Evolutionary conservation across 805 yeast species (phyloP).

Genomic region (Metschnikowia dekortorum): DNA sequence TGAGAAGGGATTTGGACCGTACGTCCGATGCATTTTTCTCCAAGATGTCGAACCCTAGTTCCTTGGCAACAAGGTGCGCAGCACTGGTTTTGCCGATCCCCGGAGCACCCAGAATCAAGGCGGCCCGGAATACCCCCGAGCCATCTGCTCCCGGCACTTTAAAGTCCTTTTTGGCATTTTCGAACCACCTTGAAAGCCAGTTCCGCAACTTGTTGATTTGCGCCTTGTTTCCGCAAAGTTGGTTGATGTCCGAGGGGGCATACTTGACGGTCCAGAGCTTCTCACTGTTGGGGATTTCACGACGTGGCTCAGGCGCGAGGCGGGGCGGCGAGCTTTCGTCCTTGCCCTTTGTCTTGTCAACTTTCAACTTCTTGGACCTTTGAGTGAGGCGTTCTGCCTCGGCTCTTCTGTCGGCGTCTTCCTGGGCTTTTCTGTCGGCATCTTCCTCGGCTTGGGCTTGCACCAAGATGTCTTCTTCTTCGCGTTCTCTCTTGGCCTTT

Average conservation of each 20-base stretch:
- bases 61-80: constrained; percentile 68
- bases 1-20: constrained; percentile 74
- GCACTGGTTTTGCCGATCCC: constrained; percentile 84
- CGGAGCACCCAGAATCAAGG: constrained; percentile 81
- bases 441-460: constrained; percentile 43
- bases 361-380: background rate
- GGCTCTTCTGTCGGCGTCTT: constrained; percentile 39
- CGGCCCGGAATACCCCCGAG: constrained; percentile 71
- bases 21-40: constrained; percentile 89
- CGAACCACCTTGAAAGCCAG: constrained; percentile 81
- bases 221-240: constrained; percentile 81
- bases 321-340: background rate
- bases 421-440: constrained; percentile 32
- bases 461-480: constrained; percentile 52
- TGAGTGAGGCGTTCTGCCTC: constrained; percentile 33
- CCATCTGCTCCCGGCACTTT: constrained; percentile 59
- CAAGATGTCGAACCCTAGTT: constrained; percentile 65
- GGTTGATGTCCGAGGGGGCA: constrained; percentile 74
- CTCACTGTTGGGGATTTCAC: constrained; percentile 47
- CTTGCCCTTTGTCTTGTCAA: background rate
- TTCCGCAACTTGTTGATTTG: constrained; percentile 57
- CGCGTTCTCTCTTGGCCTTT: constrained; percentile 60
- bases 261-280: constrained; percentile 90
- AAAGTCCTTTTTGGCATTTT: constrained; percentile 51
- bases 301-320: constrained; percentile 13